phyloP scores from a whole-genome alignment of 495 filamentous ascomycete genomes.

The Aspergillus bridgeri region DNA sequence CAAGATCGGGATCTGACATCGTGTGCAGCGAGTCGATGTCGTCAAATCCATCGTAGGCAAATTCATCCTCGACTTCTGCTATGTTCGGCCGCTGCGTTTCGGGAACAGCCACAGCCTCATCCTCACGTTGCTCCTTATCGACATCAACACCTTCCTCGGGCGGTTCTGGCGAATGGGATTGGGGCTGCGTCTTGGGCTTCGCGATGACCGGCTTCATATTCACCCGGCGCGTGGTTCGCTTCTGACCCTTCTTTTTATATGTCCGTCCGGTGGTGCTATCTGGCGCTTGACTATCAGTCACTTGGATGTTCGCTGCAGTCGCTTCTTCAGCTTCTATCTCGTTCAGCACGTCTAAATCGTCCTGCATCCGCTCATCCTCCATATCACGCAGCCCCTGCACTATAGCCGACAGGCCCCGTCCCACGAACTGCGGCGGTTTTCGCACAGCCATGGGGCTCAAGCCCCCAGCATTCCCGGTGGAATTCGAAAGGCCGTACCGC shows the following conservation, averaged over 20 bases:
- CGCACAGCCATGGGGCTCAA: conserved; percentile 49
- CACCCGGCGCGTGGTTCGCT: conserved; percentile 76
- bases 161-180: conserved; percentile 12
- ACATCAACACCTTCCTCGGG: conserved; percentile 22
- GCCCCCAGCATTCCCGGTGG: conserved; percentile 16
- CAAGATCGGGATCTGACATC: conserved; percentile 34
- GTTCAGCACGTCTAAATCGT: conserved; percentile 76
- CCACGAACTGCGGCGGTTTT: conserved; percentile 61
- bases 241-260: conserved; percentile 92
- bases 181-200: conserved; percentile 32
- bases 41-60: conserved; percentile 25
- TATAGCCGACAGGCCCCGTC: conserved; percentile 71
- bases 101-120: conserved; percentile 29
- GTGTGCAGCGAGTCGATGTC: conserved; percentile 30
- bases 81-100: conserved; percentile 30
- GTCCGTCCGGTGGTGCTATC: conserved; percentile 50
- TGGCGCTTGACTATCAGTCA: conserved; percentile 59
- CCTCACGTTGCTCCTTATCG: conserved; percentile 25
- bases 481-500: conserved; percentile 19
- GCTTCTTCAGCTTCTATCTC: conserved; percentile 68
- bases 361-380: conserved; percentile 72
- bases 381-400: conserved; percentile 73
- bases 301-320: conserved; percentile 39
- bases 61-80: conserved; percentile 3
- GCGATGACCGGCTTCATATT: conserved; percentile 61